Evolutionary conservation across 1,284 basidiomycete species (phyloP), one percentile per base, ranked within the genome.

Genomic region (Boletellus deceptivus): DNA sequence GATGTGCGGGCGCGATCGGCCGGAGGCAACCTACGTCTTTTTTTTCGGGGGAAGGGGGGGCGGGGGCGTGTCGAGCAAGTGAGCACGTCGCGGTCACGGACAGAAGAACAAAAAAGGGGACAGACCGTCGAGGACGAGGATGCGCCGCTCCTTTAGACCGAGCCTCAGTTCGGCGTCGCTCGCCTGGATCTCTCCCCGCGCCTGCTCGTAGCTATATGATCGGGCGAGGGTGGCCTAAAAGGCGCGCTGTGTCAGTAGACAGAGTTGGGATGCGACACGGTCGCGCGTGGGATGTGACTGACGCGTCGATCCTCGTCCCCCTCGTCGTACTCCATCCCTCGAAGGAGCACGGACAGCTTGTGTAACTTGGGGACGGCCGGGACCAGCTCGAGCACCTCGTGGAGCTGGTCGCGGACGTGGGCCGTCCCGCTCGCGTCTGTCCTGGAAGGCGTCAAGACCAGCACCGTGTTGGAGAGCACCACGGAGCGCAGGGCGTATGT

Each of bases 401-500:
- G 83, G 35, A 91, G 72, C 58, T 84, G 81, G 55, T 89, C 87
- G 46, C 82, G 79, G 48, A 92, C 83, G 49, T 83, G 75, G 14
- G 84, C 71, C 3, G 65, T 57, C 38, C 73, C 69, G 39, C 74
- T 65, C 11, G 65, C 58, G 18, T 68, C 60, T 1, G 59, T 70
- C 29, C 70, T 63, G 4, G 79, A 74, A 11, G 83, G 72, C 3
- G 85, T 84, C 47, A 88, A 75, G 41, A 96, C 78, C 13, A 92
- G 75, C 33, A 94, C 73, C 1, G 91, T 86, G 67, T 97, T 97
- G 16, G 93, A 96, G 42, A 95, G 74, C 4, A 81, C 77, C 8
- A 97, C 84, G 0, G 91, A 89, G 52, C 93, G 84, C 22, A 97
- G 72, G 0, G 79, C 67, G 65, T 88, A 97, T 0, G 93, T 97